A percentile compares a stretch with the other conserved stretches of the same genome.
These are phyloP conservation scores for Saturnispora besseyi DNA, from an alignment of 805 yeast species.

Conservation along the genomic window DNA sequence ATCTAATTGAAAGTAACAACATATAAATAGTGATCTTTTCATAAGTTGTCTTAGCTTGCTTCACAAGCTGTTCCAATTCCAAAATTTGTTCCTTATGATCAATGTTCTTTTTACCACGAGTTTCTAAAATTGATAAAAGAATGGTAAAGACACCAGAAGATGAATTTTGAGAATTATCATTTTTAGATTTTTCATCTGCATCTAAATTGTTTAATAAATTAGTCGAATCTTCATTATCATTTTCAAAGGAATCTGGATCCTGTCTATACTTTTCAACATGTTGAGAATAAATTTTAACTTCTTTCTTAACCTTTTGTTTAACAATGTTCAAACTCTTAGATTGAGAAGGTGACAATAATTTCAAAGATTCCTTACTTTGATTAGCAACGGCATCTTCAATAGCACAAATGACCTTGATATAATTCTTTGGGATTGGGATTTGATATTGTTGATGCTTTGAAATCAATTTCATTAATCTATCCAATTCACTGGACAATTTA, in stretches of 20 bases:
- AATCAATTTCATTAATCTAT: conserved; percentile 58
- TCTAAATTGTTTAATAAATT: not conserved
- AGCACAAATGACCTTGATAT: conserved; percentile 57
- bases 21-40: conserved; percentile 72
- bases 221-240: not conserved
- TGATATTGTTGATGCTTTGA: conserved; percentile 71
- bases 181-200: conserved; percentile 14
- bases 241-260: conserved; percentile 67
- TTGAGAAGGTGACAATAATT: conserved; percentile 72
- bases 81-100: conserved; percentile 73
- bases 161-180: conserved; percentile 25
- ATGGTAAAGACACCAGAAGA: conserved; percentile 52
- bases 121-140: conserved; percentile 67
- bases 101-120: conserved; percentile 92
- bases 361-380: conserved; percentile 36
- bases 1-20: conserved; percentile 78
- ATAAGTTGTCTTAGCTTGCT: conserved; percentile 49
- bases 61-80: conserved; percentile 52
- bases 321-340: conserved; percentile 81
- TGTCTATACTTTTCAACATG: conserved; percentile 52
- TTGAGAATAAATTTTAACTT: conserved; percentile 56
- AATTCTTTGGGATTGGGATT: conserved; percentile 60
- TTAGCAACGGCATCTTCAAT: conserved; percentile 61
- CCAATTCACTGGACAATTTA: conserved; percentile 65
- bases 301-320: conserved; percentile 82